Conservation (phyloP, 352 stramenopile genomes). For the Thalassiosira hispida region DNA sequence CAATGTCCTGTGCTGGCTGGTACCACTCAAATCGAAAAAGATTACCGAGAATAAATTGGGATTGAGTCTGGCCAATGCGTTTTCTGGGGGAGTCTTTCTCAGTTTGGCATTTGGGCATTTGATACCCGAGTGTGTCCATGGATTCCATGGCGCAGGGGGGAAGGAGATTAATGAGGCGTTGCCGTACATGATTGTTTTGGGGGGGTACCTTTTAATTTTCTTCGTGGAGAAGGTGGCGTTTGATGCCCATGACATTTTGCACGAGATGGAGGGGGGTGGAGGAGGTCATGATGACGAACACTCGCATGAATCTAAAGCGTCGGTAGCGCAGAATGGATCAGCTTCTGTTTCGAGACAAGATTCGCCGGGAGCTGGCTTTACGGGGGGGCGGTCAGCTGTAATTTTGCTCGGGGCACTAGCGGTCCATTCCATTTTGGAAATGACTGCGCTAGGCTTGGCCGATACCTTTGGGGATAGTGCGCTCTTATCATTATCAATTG, state of each 20-base stretch:
- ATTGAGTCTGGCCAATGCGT: slow-evolving; percentile 86
- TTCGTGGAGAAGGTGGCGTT: slow-evolving; percentile 91
- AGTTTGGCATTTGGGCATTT: slow-evolving; percentile 89
- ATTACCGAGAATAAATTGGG: slow-evolving; percentile 86
- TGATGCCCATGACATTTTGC: slow-evolving; percentile 85
- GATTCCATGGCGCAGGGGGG: slow-evolving; percentile 56
- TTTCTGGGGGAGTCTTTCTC: slow-evolving; percentile 89
- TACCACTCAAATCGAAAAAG: slow-evolving; percentile 85
- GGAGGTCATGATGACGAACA: slow-evolving; percentile 23
- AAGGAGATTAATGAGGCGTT: slow-evolving; percentile 66
- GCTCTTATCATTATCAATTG: slow-evolving; percentile 87
- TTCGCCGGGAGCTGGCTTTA: slow-evolving; percentile 35
- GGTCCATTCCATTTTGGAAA: slow-evolving; percentile 89
- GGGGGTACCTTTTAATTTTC: slow-evolving; percentile 89
- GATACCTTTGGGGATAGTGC: slow-evolving; percentile 83
- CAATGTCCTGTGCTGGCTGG: slow-evolving; percentile 89
- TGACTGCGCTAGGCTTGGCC: slow-evolving; percentile 86
- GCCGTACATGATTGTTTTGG: slow-evolving; percentile 81
- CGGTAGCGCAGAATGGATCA: slow-evolving; percentile 31
- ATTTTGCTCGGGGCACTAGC: slow-evolving; percentile 87
- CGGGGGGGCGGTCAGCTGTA: slow-evolving; percentile 72
- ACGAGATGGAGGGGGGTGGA: slow-evolving; percentile 76
- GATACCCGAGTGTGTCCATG: slow-evolving; percentile 85
- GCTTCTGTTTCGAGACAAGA: slow-evolving; percentile 22
- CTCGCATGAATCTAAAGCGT: slow-evolving; percentile 38